These are phyloP conservation scores for Powellomyces hirtus DNA, from an alignment of 192 early-diverging fungal species.

Conservation along the genomic window DNA sequence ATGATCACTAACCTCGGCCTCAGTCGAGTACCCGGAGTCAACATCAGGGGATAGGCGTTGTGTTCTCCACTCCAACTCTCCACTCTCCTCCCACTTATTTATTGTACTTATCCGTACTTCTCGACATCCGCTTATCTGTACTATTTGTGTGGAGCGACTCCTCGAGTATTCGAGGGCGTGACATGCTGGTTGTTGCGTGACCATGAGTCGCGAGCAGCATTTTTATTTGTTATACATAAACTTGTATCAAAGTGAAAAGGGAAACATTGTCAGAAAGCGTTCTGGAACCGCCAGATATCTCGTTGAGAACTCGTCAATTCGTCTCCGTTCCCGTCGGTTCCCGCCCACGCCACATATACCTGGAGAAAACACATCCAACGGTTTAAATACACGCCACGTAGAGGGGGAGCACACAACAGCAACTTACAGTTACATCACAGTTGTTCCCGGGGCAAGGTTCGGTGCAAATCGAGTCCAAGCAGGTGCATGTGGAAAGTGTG, in stretches of 20 bases:
- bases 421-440: constrained; percentile 29
- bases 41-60: too few relatives aligned
- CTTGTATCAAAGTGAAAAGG: not conserved
- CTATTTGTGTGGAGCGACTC: too few relatives aligned
- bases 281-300: constrained; percentile 46
- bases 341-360: constrained; percentile 18
- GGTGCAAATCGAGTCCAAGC: constrained; percentile 45
- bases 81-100: too few relatives aligned
- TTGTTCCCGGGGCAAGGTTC: constrained; percentile 21
- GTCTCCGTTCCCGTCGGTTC: constrained; percentile 3
- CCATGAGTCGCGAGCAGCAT: too few relatives aligned
- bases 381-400: constrained; percentile 10
- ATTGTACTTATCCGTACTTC: too few relatives aligned
- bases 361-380: constrained; percentile 19
- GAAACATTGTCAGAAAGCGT: constrained; percentile 27
- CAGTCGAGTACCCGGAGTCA: too few relatives aligned
- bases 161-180: too few relatives aligned
- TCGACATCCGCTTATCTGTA: too few relatives aligned
- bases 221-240: not conserved
- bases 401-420: constrained; percentile 18
- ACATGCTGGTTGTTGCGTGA: too few relatives aligned
- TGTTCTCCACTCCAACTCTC: too few relatives aligned
- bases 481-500: constrained; percentile 39
- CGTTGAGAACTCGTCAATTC: constrained; percentile 16
- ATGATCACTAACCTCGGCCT: constrained; percentile 27